Conservation (phyloP, 345 rosid genomes). For the Iberis pinnata region DNA sequence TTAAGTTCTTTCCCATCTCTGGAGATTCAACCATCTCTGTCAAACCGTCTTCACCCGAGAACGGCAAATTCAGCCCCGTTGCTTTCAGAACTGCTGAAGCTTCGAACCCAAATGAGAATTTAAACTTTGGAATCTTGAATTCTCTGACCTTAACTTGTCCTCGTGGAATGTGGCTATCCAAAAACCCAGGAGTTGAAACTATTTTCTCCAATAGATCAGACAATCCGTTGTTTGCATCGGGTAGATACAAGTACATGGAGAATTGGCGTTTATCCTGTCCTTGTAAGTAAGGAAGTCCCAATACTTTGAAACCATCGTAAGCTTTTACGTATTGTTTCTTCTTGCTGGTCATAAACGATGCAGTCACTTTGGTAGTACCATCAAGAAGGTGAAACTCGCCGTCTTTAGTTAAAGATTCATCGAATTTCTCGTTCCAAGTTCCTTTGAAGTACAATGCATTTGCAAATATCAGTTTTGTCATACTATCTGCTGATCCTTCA, state of each 20-base stretch:
- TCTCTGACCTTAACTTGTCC: slow-evolving; percentile 35
- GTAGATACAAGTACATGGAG: slow-evolving; percentile 73
- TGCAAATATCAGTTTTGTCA: slow-evolving; percentile 53
- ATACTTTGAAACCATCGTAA: slow-evolving; percentile 63
- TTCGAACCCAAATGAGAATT: slow-evolving; percentile 49
- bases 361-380: slow-evolving; percentile 43
- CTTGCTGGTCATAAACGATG: slow-evolving; percentile 69
- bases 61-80: slow-evolving; percentile 48
- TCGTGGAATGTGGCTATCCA: slow-evolving; percentile 43
- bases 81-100: slow-evolving; percentile 45
- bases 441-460: slow-evolving; percentile 86
- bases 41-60: slow-evolving; percentile 45
- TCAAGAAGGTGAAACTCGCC: slow-evolving; percentile 55
- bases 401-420: slow-evolving; percentile 44
- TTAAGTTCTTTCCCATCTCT: slow-evolving; percentile 30
- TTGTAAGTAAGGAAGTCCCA: slow-evolving; percentile 63
- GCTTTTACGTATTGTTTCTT: slow-evolving; percentile 44
- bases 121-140: slow-evolving; percentile 56
- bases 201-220: slow-evolving; percentile 42
- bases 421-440: slow-evolving; percentile 65
- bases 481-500: slow-evolving; percentile 45
- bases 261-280: slow-evolving; percentile 58
- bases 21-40: slow-evolving; percentile 55
- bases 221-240: slow-evolving; percentile 54
- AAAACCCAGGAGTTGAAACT: slow-evolving; percentile 40